Evolutionary conservation across 2,329 filamentous ascomycete species (phyloP).

Genomic region (Aspergillus flavus): DNA sequence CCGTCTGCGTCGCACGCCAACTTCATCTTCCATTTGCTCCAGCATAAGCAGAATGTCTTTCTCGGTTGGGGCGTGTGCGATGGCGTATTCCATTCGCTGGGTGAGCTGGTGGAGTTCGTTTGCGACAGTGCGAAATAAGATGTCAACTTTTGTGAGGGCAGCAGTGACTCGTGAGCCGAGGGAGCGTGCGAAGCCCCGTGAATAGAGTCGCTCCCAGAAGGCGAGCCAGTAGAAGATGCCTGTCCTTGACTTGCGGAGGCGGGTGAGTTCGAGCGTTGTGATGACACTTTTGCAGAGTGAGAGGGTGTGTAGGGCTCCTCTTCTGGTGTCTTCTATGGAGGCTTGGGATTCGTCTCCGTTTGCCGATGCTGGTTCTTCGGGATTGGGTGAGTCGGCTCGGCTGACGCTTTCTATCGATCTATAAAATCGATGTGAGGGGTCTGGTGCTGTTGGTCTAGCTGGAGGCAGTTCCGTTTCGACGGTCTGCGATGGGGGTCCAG

Average conservation of each 20-base stretch:
- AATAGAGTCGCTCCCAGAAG: constrained; percentile 34
- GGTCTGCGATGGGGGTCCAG: constrained; percentile 4
- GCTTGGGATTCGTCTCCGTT: not conserved
- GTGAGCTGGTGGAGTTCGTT: constrained; percentile 29
- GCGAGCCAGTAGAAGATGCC: constrained; percentile 31
- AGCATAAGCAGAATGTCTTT: constrained; percentile 26
- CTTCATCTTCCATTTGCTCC: constrained; percentile 30
- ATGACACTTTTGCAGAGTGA: constrained; percentile 30
- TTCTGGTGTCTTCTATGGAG: constrained; percentile 23
- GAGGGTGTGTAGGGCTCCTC: constrained; percentile 28
- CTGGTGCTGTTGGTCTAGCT: constrained; percentile 1
- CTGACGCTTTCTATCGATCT: constrained; percentile 10
- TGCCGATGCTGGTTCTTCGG: not conserved
- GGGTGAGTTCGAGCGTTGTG: constrained; percentile 30
- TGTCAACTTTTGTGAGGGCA: constrained; percentile 26
- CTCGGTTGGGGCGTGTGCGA: constrained; percentile 22
- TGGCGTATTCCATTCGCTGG: constrained; percentile 20
- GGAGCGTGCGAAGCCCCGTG: constrained; percentile 19
- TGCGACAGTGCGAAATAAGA: constrained; percentile 28
- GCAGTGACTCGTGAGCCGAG: constrained; percentile 19
- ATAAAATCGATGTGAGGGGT: constrained; percentile 19
- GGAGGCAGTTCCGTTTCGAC: constrained; percentile 1
- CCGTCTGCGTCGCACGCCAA: constrained; percentile 22
- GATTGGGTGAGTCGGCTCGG: constrained; percentile 2
- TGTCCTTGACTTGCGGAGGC: constrained; percentile 32